These are phyloP conservation scores for Trichosanthes cucumerina DNA, from an alignment of 306 rosid species.

Conservation along the genomic window DNA sequence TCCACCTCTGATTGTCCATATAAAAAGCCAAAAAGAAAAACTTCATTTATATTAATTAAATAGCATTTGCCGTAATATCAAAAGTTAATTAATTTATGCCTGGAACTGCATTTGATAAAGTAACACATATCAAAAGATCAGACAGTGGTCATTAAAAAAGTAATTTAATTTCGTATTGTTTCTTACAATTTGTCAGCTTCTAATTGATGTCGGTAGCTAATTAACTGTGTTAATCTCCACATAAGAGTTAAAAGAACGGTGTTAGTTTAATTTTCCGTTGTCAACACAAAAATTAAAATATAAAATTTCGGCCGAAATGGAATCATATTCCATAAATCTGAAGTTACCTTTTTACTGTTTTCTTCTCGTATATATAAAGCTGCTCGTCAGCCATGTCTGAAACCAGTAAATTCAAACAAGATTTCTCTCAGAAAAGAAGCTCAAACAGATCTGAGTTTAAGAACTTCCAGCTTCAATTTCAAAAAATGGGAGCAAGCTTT, in stretches of 20 bases:
- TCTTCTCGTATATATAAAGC: background rate
- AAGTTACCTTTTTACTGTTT: background rate
- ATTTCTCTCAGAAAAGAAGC: background rate
- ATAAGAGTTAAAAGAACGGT: background rate
- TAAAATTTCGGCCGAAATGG: background rate
- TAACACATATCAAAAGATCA: background rate
- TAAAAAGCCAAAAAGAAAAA: background rate
- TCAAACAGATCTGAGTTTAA: background rate
- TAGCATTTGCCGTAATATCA: background rate
- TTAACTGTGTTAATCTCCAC: background rate
- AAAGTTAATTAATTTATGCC: background rate
- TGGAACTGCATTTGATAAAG: background rate
- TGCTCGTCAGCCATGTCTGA: background rate
- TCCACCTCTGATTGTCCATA: background rate
- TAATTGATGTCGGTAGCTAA: background rate
- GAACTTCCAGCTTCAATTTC: background rate
- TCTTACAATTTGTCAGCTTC: background rate
- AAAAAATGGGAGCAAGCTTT: slow-evolving; percentile 33
- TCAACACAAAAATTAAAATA: background rate
- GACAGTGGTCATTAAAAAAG: background rate
- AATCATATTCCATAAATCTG: background rate
- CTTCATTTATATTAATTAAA: background rate
- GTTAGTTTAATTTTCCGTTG: background rate
- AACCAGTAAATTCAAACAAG: background rate
- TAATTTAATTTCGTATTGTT: background rate